Base-by-base conservation (phyloP, 768 basidiomycete genomes). In the Rhizopogon salebrosus region DNA sequence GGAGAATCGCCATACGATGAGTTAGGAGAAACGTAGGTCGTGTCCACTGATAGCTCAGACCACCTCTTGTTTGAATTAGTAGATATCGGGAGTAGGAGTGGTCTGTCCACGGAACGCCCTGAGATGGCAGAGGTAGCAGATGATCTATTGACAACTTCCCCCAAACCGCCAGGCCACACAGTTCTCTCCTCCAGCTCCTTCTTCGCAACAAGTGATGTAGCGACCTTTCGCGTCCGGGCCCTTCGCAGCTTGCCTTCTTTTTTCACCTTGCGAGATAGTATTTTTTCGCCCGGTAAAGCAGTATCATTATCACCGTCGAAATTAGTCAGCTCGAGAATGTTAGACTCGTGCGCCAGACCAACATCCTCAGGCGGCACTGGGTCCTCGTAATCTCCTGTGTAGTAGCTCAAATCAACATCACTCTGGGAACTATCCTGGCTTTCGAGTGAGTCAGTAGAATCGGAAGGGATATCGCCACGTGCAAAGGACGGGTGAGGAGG, bases 221-320 rank as follows among this genome's bases (percentile, higher is more conserved):
- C 31, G 48, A 34, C 43, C 48, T 65, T 66, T 23, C 78, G 68
- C 10, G 78, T 75, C 46, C 68, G 66, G 14, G 76, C 72, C 37
- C 88, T 75, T 7, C 80, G 72, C n/a, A 80, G 56, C 59, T 75
- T 80, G 13, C 87, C 87, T 61, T 84, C 80, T 62, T 80, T 80
- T 64, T 75, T 76, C 29, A 91, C 67, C 27, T 66, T 68, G 26
- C 69, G 63, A 48, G 76, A 83, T 23, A 91, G 69, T 54, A 70
- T 65, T 8, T 62, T 70, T 58, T 89, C 87, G 7, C 79, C 84
- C 2, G 80, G 81, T 18, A 80, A 65, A 14, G 72, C 68, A 13
- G 77, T 70, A 54, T 87, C 81, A 39, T 84, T 73, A 56, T 92
- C 89, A 23, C 87, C 88, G 54, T 90, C 86, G 61, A 89, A 92